Conservation (phyloP, 345 rosid species). For the Erodium maritimum region DNA sequence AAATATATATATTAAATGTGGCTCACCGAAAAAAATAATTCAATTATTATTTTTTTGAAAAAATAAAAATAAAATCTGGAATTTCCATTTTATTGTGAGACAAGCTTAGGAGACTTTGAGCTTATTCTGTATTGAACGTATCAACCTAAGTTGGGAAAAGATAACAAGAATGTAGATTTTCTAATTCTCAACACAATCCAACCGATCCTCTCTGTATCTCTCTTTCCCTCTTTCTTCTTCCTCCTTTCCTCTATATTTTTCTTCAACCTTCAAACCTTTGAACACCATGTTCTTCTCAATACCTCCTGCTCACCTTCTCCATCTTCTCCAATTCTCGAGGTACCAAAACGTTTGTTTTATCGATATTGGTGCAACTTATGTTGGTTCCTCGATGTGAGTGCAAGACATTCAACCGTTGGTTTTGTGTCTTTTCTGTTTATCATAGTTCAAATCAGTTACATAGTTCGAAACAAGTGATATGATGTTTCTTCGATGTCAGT, state of each 20-base stretch:
- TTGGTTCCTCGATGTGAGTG: too few relatives aligned
- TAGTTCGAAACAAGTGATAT: too few relatives aligned
- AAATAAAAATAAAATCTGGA: not conserved
- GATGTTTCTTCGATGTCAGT: too few relatives aligned
- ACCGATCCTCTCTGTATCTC: conserved; percentile 6
- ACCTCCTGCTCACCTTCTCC: not conserved
- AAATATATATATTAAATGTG: not conserved
- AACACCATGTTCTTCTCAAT: too few relatives aligned
- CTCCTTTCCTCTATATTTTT: not conserved
- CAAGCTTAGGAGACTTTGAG: not conserved
- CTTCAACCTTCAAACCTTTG: too few relatives aligned
- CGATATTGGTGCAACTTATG: too few relatives aligned
- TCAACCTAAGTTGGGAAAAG: conserved; percentile 14
- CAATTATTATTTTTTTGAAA: too few relatives aligned
- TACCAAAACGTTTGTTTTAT: too few relatives aligned
- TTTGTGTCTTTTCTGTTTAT: too few relatives aligned
- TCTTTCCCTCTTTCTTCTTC: not conserved
- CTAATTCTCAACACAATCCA: conserved; percentile 17
- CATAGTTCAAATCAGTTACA: too few relatives aligned
- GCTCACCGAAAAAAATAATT: too few relatives aligned
- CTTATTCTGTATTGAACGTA: conserved; percentile 3
- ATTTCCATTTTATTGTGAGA: not conserved
- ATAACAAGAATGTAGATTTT: conserved; percentile 17
- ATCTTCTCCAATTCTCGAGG: not conserved
- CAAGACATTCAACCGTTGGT: too few relatives aligned